A percentile compares a stretch with the other conserved stretches of the same genome.
These are phyloP conservation scores for Pisolithus tinctorius DNA, from an alignment of 768 basidiomycete genomes.

Conservation along the genomic window DNA sequence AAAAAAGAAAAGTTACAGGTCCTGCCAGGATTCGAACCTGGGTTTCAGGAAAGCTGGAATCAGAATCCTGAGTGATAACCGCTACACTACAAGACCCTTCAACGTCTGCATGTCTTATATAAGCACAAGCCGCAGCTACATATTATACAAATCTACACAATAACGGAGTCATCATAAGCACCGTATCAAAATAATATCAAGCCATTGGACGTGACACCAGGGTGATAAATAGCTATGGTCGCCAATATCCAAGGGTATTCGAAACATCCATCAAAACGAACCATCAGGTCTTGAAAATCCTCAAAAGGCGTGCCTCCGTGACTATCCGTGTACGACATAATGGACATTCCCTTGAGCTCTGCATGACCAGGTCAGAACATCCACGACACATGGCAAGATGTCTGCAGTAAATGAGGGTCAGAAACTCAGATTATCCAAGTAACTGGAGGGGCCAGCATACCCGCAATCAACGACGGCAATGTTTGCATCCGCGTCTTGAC, in stretches of 20 bases:
- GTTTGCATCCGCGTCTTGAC: constrained; percentile 91
- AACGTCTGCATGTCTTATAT: neutral
- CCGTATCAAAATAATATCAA: neutral
- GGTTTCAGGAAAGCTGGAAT: constrained; percentile 6
- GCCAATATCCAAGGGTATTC: neutral
- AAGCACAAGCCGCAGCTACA: too few species aligned
- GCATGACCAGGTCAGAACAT: constrained; percentile 76
- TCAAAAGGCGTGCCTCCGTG: constrained; percentile 70
- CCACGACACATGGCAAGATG: constrained; percentile 73
- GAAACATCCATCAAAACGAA: too few species aligned
- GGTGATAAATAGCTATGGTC: neutral
- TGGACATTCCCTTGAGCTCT: constrained; percentile 80
- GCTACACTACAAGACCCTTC: constrained; percentile 28
- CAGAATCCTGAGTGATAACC: constrained; percentile 37
- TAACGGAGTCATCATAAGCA: neutral
- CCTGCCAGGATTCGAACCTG: constrained; percentile 6
- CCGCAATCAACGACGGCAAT: constrained; percentile 95
- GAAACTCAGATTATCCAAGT: neutral
- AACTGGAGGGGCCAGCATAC: constrained; percentile 35
- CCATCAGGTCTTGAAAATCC: constrained; percentile 56
- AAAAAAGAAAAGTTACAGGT: neutral
- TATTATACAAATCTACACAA: neutral
- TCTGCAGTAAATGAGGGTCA: constrained; percentile 30
- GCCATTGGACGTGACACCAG: neutral
- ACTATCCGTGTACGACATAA: constrained; percentile 86